Evolutionary conservation across 1,284 basidiomycete species (phyloP).

Genomic region (Takashimella tepidaria): DNA sequence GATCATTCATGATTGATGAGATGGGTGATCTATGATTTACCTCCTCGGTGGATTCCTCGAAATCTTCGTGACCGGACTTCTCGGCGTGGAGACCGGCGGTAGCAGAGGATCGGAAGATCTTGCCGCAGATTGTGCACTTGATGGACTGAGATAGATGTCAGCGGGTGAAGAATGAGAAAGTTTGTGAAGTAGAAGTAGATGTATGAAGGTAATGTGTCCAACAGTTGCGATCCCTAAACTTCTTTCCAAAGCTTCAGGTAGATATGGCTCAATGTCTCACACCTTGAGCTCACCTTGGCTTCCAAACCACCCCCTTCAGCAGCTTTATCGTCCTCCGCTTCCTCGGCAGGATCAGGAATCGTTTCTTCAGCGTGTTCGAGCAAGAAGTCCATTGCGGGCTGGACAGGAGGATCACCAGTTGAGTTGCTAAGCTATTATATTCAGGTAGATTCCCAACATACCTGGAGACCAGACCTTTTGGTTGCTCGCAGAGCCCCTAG

Average conservation of each 20-base stretch:
- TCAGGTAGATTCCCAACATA: conserved; percentile 8
- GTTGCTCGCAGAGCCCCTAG: conserved; percentile 81
- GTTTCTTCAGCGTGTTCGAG: conserved; percentile 69
- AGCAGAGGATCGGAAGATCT: conserved; percentile 80
- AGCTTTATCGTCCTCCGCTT: conserved; percentile 68
- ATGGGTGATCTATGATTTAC: no score
- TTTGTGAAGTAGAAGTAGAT: background rate
- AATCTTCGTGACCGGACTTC: conserved; percentile 88
- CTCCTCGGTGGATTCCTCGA: conserved; percentile 93
- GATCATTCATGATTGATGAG: no score
- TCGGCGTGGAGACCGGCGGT: conserved; percentile 92
- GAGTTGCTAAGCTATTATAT: background rate
- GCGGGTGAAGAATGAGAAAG: background rate
- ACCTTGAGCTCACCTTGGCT: conserved; percentile 33
- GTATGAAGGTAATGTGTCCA: background rate
- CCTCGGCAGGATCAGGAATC: conserved; percentile 54
- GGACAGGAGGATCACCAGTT: conserved; percentile 28
- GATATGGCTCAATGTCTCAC: no score
- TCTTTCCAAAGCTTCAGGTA: no score
- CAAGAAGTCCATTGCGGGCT: conserved; percentile 84
- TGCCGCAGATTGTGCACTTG: conserved; percentile 60
- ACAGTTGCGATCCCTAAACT: no score
- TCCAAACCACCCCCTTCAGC: conserved; percentile 53
- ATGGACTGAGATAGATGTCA: conserved; percentile 24
- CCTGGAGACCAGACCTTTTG: conserved; percentile 61